These are phyloP conservation scores for Balamuthia mandrillaris DNA, from an alignment of 208 protist species.

Conservation along the genomic window DNA sequence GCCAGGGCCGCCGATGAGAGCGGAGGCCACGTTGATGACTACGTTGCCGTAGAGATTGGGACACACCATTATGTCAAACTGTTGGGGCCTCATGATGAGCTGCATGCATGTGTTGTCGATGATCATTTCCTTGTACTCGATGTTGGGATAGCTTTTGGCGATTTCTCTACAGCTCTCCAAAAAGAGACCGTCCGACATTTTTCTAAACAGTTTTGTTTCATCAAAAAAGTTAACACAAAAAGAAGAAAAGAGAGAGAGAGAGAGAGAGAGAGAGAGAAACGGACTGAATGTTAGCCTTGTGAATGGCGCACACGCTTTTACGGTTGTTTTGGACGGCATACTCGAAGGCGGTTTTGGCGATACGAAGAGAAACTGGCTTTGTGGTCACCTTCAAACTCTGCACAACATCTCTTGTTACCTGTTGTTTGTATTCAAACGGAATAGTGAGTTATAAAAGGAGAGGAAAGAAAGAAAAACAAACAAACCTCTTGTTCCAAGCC, in stretches of 20 bases:
- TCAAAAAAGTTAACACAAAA: background rate
- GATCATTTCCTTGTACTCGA: slow-evolving; percentile 61
- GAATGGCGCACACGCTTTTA: slow-evolving; percentile 56
- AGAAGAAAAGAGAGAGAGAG: background rate
- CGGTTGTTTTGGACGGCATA: slow-evolving; percentile 53
- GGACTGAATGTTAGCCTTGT: slow-evolving; percentile 61
- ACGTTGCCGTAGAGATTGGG: slow-evolving; percentile 62
- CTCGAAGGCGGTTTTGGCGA: slow-evolving; percentile 68
- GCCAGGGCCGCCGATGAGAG: slow-evolving; percentile 58
- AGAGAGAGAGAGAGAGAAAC: background rate
- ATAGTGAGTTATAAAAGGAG: background rate
- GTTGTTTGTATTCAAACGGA: background rate
- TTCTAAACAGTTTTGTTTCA: slow-evolving; percentile 4
- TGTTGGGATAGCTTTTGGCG: slow-evolving; percentile 67
- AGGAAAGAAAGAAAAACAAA: too few species aligned
- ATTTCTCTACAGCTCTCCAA: slow-evolving; percentile 56
- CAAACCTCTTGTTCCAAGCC: slow-evolving; percentile 68
- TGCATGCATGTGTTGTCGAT: slow-evolving; percentile 74
- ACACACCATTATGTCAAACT: background rate
- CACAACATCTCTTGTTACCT: slow-evolving; percentile 37
- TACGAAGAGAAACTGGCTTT: slow-evolving; percentile 58
- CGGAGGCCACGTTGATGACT: slow-evolving; percentile 47
- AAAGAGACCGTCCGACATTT: slow-evolving; percentile 67
- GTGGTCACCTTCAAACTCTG: slow-evolving; percentile 69
- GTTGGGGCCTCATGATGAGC: background rate